phyloP scores from a whole-genome alignment of 176 grass and related monocot species.

The Phragmites australis region DNA sequence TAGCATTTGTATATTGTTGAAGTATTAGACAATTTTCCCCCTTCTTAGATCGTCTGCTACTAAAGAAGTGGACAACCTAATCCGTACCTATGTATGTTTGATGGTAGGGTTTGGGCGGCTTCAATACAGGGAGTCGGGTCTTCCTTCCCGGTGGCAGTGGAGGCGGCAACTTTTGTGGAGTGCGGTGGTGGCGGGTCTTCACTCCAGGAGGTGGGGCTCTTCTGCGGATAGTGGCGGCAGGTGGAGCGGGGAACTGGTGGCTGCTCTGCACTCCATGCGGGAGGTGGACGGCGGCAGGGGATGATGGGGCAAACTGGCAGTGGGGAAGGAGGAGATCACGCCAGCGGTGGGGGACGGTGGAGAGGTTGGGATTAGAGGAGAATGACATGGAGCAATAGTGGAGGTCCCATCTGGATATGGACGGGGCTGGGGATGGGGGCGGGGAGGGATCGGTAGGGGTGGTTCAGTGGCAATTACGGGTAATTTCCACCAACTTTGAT shows the following conservation, averaged over 20 bases:
- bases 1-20: neutral
- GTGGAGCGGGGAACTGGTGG: neutral
- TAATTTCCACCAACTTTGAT: no score
- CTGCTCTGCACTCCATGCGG: neutral
- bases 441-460: no score
- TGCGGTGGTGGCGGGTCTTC: neutral
- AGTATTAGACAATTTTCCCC: no score
- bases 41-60: neutral
- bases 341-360: conserved; percentile 12
- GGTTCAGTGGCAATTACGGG: no score
- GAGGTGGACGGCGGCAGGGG: neutral
- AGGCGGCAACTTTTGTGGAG: neutral
- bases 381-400: neutral
- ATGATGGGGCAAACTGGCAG: neutral
- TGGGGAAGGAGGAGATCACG: conserved; percentile 14
- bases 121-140: neutral
- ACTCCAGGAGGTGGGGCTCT: neutral
- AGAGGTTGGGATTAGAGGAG: conserved; percentile 17
- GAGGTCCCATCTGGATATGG: conserved; percentile 40
- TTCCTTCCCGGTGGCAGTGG: neutral
- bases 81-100: neutral
- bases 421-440: no score
- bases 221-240: neutral
- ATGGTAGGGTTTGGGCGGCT: neutral
- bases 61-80: neutral